Evolutionary conservation across 352 stramenopile genomes (phyloP).

Genomic region (Globisporangium megalacanthum): DNA sequence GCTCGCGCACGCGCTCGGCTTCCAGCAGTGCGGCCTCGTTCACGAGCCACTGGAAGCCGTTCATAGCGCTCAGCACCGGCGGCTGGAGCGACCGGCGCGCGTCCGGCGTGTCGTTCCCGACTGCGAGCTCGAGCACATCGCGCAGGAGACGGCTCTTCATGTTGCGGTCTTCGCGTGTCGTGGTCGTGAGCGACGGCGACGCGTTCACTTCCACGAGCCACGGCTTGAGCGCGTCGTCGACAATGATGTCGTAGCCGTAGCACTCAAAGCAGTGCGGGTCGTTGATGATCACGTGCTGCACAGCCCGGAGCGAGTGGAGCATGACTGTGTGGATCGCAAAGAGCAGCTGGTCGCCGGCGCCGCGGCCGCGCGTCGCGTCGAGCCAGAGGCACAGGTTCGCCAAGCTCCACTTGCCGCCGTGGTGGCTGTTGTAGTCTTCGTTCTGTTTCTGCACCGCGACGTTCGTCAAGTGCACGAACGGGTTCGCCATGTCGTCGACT

Average conservation of each 20-base stretch:
- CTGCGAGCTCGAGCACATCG: slow-evolving; percentile 63
- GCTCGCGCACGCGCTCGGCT: slow-evolving; percentile 35
- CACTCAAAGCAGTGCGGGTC: slow-evolving; percentile 93
- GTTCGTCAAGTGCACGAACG: slow-evolving; percentile 88
- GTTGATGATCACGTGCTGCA: slow-evolving; percentile 93
- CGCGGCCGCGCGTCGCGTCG: slow-evolving; percentile 53
- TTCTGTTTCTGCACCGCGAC: slow-evolving; percentile 89
- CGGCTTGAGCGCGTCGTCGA: slow-evolving; percentile 89
- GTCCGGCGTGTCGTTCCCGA: slow-evolving; percentile 39
- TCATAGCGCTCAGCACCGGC: slow-evolving; percentile 45
- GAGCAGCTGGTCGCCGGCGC: slow-evolving; percentile 53
- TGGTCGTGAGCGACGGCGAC: slow-evolving; percentile 68
- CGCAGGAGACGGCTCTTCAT: slow-evolving; percentile 74
- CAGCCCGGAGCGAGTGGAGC: slow-evolving; percentile 77
- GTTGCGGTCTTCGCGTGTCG: slow-evolving; percentile 63
- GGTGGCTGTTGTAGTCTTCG: slow-evolving; percentile 88
- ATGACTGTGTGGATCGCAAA: slow-evolving; percentile 76
- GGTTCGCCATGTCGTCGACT: slow-evolving; percentile 87
- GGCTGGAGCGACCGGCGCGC: slow-evolving; percentile 31
- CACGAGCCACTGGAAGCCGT: slow-evolving; percentile 67
- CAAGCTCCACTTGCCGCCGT: slow-evolving; percentile 91
- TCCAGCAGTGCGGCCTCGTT: slow-evolving; percentile 57
- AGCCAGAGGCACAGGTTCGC: slow-evolving; percentile 82
- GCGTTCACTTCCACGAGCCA: slow-evolving; percentile 91
- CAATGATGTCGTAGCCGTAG: slow-evolving; percentile 94